Percentiles rank a stretch among this genome's conserved stretches.
These are phyloP conservation scores for Prunus padus DNA, from an alignment of 306 rosid species.

Conservation along the genomic window DNA sequence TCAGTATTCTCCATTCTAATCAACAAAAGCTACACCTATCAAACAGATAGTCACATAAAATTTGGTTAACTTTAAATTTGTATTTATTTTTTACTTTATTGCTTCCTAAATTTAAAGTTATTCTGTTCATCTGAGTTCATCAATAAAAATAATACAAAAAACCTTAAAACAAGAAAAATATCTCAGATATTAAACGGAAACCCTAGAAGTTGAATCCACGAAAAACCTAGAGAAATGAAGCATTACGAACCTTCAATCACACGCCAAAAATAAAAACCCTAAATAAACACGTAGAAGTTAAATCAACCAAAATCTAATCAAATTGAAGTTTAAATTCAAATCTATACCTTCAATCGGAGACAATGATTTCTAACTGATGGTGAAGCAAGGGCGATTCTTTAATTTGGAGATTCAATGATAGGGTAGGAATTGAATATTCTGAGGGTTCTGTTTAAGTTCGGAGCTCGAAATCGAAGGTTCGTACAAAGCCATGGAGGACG, in stretches of 20 bases:
- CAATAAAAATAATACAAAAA: not conserved
- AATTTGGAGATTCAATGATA: not conserved
- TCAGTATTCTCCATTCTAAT: constrained; percentile 7
- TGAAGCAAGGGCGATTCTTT: not conserved
- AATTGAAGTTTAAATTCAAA: constrained; percentile 10
- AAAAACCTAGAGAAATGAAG: not conserved
- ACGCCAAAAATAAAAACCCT: not conserved
- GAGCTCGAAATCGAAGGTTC: constrained; percentile 71
- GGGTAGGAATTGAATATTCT: constrained; percentile 31
- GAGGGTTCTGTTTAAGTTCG: constrained; percentile 39
- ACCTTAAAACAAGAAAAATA: not conserved
- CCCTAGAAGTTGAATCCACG: constrained; percentile 15
- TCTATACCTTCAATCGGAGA: constrained; percentile 11
- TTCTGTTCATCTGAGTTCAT: not conserved
- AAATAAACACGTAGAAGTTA: not conserved
- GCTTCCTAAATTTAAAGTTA: not conserved
- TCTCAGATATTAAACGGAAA: not conserved
- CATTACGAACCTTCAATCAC: constrained; percentile 14
- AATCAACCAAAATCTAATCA: not conserved
- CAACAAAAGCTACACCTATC: not conserved
- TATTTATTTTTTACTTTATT: not conserved
- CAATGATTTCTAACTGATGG: constrained; percentile 7
- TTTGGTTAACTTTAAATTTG: not conserved
- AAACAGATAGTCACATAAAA: constrained; percentile 2
- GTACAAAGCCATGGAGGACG: constrained; percentile 74